Evolutionary conservation across 208 protist genomes (phyloP), one percentile per base, ranked within the genome.

Genomic region (Trypanosoma melophagium): DNA sequence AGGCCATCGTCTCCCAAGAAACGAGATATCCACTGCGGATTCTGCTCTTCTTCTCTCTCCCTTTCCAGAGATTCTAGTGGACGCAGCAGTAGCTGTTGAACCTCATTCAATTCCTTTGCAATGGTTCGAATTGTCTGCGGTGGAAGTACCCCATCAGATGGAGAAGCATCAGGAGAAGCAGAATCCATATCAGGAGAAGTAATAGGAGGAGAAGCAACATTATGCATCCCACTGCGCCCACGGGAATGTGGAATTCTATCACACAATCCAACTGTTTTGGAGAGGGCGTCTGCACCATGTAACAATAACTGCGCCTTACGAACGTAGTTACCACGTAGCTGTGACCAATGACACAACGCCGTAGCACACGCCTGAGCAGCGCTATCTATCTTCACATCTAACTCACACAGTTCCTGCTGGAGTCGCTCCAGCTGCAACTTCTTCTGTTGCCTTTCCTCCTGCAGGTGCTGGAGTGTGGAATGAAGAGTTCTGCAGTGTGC

Each of bases 281-380:
- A 51, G 10, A 78, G 51, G 14, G 77, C 61, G n/a, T 76, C 58
- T 2, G 67, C 68, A 35, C 64, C 65, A 3, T 73, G 73, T 25
- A 88, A 54, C 4, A 71, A 57, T 41, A 63, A 67, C 53, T 66
- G 79, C 28, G 64, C 64, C 35, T 63, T 4, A 0, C 19, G 28
- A 16, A 54, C 50, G 8, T 85, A 62, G n/a, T 56, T 62, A 13
- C 59, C 40, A 22, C 77, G 76, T 60, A 81, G 76, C 24, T 83
- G 78, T 35, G 69, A 73, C 81, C 81, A 91, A 65, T 91, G 83
- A 59, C 81, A 80, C 3, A 75, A 17, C n/a, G 79, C 76, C 0
- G 83, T 49, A 13, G 75, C 78, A 44, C 78, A 79, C 38, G 71
- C 69, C 63, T 89, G 69, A 28, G 68, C 74, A 16, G 64, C 21